Evolutionary conservation across 768 basidiomycete species (phyloP).

Genomic region (Russula sp.): DNA sequence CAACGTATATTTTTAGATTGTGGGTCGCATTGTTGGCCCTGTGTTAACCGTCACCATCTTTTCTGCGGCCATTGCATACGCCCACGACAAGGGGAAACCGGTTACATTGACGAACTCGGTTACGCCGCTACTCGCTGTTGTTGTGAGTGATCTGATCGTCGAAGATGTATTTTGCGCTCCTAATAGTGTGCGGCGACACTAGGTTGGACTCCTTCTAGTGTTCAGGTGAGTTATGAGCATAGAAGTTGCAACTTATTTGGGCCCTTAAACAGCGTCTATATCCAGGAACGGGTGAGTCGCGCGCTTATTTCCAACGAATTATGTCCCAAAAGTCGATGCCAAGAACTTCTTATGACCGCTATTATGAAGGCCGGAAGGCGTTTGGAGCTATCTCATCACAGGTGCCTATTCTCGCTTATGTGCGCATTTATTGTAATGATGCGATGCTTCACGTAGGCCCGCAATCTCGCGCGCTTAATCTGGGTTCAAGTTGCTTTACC

Average conservation of each 20-base stretch:
- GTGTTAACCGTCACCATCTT: slow-evolving; percentile 81
- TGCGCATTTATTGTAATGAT: neutral
- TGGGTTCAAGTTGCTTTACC: slow-evolving; percentile 78
- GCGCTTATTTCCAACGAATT: neutral
- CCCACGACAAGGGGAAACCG: slow-evolving; percentile 48
- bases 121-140: slow-evolving; percentile 83
- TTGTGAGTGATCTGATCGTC: slow-evolving; percentile 44
- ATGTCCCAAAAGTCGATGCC: neutral
- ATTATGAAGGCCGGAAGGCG: slow-evolving; percentile 84
- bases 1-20: slow-evolving; percentile 43
- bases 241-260: neutral
- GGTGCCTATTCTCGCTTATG: slow-evolving; percentile 30
- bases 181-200: neutral
- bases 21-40: slow-evolving; percentile 68
- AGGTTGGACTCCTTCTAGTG: slow-evolving; percentile 87
- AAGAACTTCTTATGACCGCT: slow-evolving; percentile 82
- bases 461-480: slow-evolving; percentile 69
- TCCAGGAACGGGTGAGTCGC: slow-evolving; percentile 54
- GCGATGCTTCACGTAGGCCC: slow-evolving; percentile 36
- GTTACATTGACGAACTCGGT: slow-evolving; percentile 75
- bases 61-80: slow-evolving; percentile 55
- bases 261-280: neutral
- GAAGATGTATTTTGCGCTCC: neutral
- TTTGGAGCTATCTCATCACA: slow-evolving; percentile 68
- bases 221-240: slow-evolving; percentile 57